Evolutionary conservation across 148 eudicot genomes (phyloP).

Genomic region (Heliamphora exappendiculata): DNA sequence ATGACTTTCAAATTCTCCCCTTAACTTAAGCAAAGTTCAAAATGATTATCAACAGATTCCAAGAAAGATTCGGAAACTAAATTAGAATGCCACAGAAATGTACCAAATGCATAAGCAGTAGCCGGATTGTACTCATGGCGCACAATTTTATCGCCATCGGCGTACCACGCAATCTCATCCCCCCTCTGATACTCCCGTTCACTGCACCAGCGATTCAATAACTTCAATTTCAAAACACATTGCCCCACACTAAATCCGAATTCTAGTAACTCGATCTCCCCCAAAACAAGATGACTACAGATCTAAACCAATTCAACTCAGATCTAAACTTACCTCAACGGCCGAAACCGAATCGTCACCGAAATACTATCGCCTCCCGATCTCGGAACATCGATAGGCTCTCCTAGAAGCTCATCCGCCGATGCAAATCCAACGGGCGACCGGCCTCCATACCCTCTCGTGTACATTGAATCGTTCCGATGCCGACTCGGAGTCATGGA

Average conservation of each 20-base stretch:
- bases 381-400: conserved; percentile 46
- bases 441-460: conserved; percentile 33
- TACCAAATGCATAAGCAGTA: conserved; percentile 86
- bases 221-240: conserved; percentile 10
- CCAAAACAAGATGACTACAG: conserved; percentile 8
- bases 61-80: not conserved
- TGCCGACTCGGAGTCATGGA: conserved; percentile 42
- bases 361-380: conserved; percentile 84
- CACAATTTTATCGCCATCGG: conserved; percentile 82
- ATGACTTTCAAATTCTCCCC: not conserved
- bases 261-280: no score
- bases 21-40: not conserved
- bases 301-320: conserved; percentile 23
- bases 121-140: conserved; percentile 82
- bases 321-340: conserved; percentile 64
- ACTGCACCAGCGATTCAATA: conserved; percentile 30
- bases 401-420: conserved; percentile 44
- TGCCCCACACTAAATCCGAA: conserved; percentile 10
- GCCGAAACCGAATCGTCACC: conserved; percentile 87
- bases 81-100: not conserved
- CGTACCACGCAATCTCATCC: conserved; percentile 87
- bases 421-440: conserved; percentile 55
- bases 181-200: conserved; percentile 82
- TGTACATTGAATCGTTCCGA: conserved; percentile 25
- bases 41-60: not conserved